These are phyloP conservation scores for Sistotremastrum suecicum DNA, from an alignment of 768 basidiomycete genomes.

Conservation along the genomic window DNA sequence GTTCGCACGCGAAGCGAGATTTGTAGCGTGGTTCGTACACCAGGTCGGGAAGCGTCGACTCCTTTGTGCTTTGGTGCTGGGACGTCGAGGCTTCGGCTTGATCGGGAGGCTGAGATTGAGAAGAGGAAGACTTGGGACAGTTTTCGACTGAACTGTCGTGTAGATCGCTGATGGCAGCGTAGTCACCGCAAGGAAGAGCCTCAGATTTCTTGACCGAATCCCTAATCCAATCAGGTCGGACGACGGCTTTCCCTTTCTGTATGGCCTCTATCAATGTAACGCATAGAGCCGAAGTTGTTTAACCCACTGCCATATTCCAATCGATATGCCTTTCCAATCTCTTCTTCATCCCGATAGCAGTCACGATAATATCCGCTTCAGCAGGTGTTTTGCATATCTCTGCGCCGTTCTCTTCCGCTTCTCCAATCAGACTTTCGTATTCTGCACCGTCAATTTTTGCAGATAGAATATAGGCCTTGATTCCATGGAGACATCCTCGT, in stretches of 20 bases:
- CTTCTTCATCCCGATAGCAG: conserved; percentile 48
- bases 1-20: conserved; percentile 40
- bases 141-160: conserved; percentile 29
- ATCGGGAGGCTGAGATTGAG: conserved; percentile 6
- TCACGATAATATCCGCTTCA: conserved; percentile 53
- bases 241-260: conserved; percentile 51
- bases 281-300: background rate
- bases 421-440: too few relatives aligned
- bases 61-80: background rate
- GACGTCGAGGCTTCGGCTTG: conserved; percentile 1
- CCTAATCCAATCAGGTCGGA: conserved; percentile 58
- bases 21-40: conserved; percentile 13
- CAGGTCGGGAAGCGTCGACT: conserved; percentile 9
- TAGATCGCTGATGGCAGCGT: conserved; percentile 40
- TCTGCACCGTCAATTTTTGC: too few relatives aligned
- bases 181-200: conserved; percentile 36
- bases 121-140: conserved; percentile 20
- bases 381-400: conserved; percentile 16
- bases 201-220: conserved; percentile 35
- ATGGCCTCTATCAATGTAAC: background rate
- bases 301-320: conserved; percentile 51
- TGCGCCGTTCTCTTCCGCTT: conserved; percentile 5
- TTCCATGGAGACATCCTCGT: conserved; percentile 1
- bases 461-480: background rate
- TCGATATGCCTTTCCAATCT: conserved; percentile 57